Evolutionary conservation across 352 stramenopile species (phyloP).

Genomic region (Thalassiosira exigua): DNA sequence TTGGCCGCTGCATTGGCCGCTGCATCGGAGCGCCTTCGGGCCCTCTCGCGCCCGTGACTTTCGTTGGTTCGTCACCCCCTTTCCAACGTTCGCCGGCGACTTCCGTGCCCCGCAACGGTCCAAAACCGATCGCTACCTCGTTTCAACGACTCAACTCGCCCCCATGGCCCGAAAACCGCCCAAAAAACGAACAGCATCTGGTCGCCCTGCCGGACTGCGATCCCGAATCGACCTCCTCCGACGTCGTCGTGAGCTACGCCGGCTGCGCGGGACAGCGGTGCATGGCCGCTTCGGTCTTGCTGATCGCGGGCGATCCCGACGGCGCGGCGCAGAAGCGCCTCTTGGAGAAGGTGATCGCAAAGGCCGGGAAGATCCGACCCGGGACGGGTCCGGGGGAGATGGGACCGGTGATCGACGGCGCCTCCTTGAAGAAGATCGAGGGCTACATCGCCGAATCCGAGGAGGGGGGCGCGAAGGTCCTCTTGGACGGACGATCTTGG

Average conservation of each 20-base stretch:
- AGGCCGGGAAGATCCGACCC: slow-evolving; percentile 88
- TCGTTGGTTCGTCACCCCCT: too few relatives aligned
- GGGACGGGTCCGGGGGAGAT: slow-evolving; percentile 92
- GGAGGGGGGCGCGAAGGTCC: slow-evolving; percentile 86
- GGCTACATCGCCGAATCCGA: slow-evolving; percentile 93
- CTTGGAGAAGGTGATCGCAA: slow-evolving; percentile 89
- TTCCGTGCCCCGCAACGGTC: too few relatives aligned
- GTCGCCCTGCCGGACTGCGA: slow-evolving; percentile 94
- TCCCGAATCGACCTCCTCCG: slow-evolving; percentile 89
- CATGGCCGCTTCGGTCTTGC: slow-evolving; percentile 95
- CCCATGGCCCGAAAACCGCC: too few relatives aligned
- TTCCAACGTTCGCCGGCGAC: too few relatives aligned
- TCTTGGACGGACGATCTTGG: slow-evolving; percentile 93
- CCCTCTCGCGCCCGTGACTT: too few relatives aligned
- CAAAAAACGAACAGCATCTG: slow-evolving; percentile 84
- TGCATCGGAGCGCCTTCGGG: too few relatives aligned
- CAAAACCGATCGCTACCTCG: too few relatives aligned
- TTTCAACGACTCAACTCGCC: too few relatives aligned
- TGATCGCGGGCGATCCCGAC: slow-evolving; percentile 87
- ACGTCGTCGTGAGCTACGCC: slow-evolving; percentile 95
- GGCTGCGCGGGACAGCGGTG: slow-evolving; percentile 95
- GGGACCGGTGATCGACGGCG: slow-evolving; percentile 93
- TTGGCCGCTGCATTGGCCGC: too few relatives aligned
- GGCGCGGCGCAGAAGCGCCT: slow-evolving; percentile 74
- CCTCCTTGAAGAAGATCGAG: slow-evolving; percentile 91